Conservation (phyloP, 106 monocot species). For the Amphibolis antarctica region DNA sequence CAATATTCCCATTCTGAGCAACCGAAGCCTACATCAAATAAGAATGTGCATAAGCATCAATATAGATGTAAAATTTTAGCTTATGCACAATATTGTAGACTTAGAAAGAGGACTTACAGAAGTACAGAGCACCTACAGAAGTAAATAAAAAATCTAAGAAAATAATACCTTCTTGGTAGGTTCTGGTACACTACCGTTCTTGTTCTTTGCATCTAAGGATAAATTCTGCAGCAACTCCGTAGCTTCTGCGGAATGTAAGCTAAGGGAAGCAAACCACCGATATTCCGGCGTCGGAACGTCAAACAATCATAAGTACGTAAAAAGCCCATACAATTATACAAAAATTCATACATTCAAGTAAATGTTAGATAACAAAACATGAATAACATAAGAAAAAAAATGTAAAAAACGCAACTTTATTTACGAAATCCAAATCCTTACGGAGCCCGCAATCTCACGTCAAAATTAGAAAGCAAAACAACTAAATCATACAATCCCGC, state of each 20-base stretch:
- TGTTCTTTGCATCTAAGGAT: conserved; percentile 50
- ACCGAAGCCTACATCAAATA: conserved; percentile 13
- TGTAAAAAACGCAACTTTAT: no score
- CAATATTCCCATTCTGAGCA: conserved; percentile 14
- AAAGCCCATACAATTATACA: no score
- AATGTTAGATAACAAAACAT: no score
- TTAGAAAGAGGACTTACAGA: no score
- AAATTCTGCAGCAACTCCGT: conserved; percentile 54
- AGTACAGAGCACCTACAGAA: neutral
- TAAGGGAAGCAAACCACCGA: conserved; percentile 2
- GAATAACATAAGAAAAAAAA: no score
- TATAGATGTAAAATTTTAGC: no score
- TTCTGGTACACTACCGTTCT: conserved; percentile 34
- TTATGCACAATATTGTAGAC: no score
- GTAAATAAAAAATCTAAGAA: neutral
- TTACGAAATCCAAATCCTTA: no score
- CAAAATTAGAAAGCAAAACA: neutral
- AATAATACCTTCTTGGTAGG: conserved; percentile 42
- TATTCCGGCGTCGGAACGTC: neutral
- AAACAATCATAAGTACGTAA: no score
- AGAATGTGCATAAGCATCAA: no score
- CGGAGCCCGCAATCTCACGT: no score
- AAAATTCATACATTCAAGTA: no score
- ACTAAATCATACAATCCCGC: neutral
- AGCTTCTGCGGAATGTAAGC: conserved; percentile 31